Evolutionary conservation across 805 yeast species (phyloP), one percentile per base, ranked within the genome.

Genomic region (Danielia reshetovae): DNA sequence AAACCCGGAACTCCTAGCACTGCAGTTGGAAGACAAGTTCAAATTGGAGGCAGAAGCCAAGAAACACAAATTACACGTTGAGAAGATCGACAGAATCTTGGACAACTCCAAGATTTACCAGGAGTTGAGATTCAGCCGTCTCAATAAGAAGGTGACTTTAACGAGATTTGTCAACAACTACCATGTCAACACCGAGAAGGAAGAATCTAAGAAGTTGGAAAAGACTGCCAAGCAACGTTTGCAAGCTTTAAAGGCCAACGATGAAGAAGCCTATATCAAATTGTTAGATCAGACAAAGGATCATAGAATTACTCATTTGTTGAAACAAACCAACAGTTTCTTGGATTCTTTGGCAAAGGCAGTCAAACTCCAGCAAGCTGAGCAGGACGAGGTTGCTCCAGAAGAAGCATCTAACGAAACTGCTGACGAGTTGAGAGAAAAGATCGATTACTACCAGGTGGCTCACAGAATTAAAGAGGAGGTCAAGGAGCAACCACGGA

Each of bases 221-320:
- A 78, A 76, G 55, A 84, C 80, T 18, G 94, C 94, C n/a, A 84
- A 81, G 53, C 89, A 83, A 55, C 82, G 95, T 75, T 74, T 85
- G 60, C 88, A 81, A 52, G 93, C 93, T 18, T 75, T 85, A 68
- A 83, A 81, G 58, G 85, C 89, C 12, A 84, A 85, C 56, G 95
- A 85, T 65, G 94, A 85, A 59, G 95, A 85, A 54, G 93, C 93
- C 2, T 85, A 85, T 64, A 74, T 85, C 56, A 84, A 84, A 54
- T 73, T 85, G 52, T 71, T 85, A 57, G 93, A 85, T 56, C 88
- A 84, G 60, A 85, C 95, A 3, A 85, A 85, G 57, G 95, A 85
- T 62, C 84, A 86, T 27, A 77, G 95, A 74, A 81, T 85, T 49
- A 84, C 93, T 1, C 94, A 85, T 60, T 70, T 85, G 56, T 72